Conservation (phyloP, 495 filamentous ascomycete genomes). For the Acidomyces sp. region DNA sequence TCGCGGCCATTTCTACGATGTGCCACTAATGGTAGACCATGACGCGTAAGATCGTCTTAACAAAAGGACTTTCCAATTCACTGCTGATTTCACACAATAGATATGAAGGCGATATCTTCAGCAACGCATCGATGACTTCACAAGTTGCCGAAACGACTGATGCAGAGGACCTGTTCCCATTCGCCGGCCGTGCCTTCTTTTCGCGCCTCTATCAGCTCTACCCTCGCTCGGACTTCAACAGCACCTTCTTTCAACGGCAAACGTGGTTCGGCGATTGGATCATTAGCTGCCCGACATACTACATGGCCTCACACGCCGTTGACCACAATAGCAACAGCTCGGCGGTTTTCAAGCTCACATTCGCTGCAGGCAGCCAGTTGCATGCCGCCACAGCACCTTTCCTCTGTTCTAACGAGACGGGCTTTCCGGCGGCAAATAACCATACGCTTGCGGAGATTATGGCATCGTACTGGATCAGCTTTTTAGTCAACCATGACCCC, state of each 20-base stretch:
- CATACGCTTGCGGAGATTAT: constrained; percentile 48
- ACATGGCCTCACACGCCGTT: constrained; percentile 15
- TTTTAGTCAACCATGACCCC: constrained; percentile 27
- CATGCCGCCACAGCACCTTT: constrained; percentile 16
- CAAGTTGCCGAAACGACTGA: constrained; percentile 14
- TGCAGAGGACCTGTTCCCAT: constrained; percentile 14
- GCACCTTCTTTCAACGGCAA: constrained; percentile 22
- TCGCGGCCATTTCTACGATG: constrained; percentile 21
- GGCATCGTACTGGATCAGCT: constrained; percentile 48
- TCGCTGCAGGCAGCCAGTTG: constrained; percentile 18
- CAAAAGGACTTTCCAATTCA: neutral
- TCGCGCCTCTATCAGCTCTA: constrained; percentile 20
- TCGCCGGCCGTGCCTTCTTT: constrained; percentile 18
- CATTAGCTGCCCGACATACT: constrained; percentile 20
- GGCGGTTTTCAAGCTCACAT: constrained; percentile 21
- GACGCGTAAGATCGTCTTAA: constrained; percentile 5
- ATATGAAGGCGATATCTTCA: constrained; percentile 20
- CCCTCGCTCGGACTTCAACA: constrained; percentile 15
- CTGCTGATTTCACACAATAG: neutral
- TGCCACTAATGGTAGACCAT: constrained; percentile 20
- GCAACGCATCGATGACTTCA: constrained; percentile 9
- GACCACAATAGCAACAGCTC: constrained; percentile 14
- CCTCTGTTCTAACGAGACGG: constrained; percentile 6
- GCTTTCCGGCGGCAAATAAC: constrained; percentile 16
- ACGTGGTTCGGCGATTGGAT: constrained; percentile 22